Base-by-base conservation (phyloP, 805 yeast species). In the Zygotorulaspora chibaensis region DNA sequence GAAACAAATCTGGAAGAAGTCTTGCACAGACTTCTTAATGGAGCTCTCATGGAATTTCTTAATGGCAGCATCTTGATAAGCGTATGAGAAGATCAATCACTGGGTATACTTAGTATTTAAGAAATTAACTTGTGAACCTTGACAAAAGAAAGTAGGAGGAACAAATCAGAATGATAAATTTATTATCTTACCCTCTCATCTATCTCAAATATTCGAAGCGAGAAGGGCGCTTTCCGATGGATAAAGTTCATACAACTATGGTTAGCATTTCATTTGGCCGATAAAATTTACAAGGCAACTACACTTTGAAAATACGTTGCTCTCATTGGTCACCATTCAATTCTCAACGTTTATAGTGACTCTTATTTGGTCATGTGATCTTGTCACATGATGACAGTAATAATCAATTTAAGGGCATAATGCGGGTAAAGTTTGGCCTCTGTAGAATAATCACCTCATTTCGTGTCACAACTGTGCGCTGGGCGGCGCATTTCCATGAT, bases 1-100 rank as follows among this genome's bases (percentile, higher is more conserved):
- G 66, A 60, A n/a, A 62, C 42, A 38, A 61, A 48, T 42, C 61
- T 56, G 35, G 53, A 40, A 38, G 47, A 46, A 8, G 45, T 34
- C 33, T 48, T 43, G 29, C 48, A 40, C 42, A 53, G 36, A 41
- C 50, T 43, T 51, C 51, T 53, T 50, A 55, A 43, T 40, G 54
- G 48, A 42, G 52, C 42, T 43, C 50, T 53, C 48, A 52, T 49
- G 35, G 56, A 50, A 43, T 54, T 45, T 58, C 61, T 58, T 46
- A 58, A 51, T 45, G 60, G 51, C 50, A 58, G 46, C 63, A 58
- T 58, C 36, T 33, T 33, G 20, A 33, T 3, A 8, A 12, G 33
- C 9, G 8, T 13, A 29, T 12, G 15, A 9, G 15, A 12, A 29
- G 33, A 13, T 29, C 15, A 8, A 8, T 29, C 33, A 8, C 33